These are phyloP conservation scores for Pyracantha coccinea DNA, from an alignment of 331 rosid species.

Conservation along the genomic window DNA sequence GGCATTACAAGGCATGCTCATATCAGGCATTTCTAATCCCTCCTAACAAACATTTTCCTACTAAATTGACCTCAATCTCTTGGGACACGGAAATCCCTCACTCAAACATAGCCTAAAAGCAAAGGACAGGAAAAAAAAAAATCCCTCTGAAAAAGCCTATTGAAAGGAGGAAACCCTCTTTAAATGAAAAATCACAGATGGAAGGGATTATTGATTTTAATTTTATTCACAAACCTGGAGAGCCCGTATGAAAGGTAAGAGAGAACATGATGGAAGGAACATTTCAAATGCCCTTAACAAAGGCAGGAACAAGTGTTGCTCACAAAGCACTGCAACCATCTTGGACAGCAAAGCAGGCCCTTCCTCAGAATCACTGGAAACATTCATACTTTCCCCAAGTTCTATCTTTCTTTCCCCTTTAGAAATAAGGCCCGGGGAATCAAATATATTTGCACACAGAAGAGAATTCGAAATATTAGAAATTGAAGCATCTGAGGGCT, in stretches of 20 bases:
- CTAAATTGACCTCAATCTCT: no score
- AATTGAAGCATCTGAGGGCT: conserved; percentile 25
- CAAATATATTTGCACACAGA: conserved; percentile 27
- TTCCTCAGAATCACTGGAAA: conserved; percentile 46
- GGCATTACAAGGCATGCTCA: no score
- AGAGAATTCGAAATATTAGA: conserved; percentile 38
- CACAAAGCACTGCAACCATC: conserved; percentile 97
- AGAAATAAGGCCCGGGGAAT: conserved; percentile 27
- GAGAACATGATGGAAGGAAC: conserved; percentile 96
- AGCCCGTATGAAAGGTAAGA: conserved; percentile 88
- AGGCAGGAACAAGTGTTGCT: conserved; percentile 78
- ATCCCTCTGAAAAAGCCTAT: neutral
- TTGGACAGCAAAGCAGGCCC: conserved; percentile 68
- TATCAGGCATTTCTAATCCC: no score
- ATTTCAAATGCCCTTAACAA: conserved; percentile 90
- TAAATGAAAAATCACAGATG: conserved; percentile 4
- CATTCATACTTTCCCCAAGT: conserved; percentile 15
- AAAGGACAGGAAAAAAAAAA: neutral
- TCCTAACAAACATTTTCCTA: no score
- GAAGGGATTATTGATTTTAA: conserved; percentile 13
- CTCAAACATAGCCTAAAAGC: neutral
- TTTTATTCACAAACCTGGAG: conserved; percentile 63
- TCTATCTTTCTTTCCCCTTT: conserved; percentile 40
- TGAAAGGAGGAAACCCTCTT: conserved; percentile 5
- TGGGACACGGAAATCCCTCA: no score